Conservation (phyloP, 2,329 filamentous ascomycete species). For the Dothistroma pini region DNA sequence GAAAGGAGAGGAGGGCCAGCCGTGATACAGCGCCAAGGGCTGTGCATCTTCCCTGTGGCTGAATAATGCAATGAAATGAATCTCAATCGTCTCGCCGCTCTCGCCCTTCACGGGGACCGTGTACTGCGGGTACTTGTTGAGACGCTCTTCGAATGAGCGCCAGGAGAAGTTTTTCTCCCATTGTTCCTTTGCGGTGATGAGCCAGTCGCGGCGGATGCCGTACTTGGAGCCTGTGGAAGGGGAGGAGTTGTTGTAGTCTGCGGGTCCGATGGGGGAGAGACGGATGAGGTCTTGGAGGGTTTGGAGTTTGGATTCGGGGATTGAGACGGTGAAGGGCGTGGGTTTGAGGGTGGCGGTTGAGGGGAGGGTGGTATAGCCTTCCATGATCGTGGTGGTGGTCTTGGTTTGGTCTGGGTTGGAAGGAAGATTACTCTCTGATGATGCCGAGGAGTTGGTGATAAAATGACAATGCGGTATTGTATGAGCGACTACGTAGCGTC, state of each 20-base stretch:
- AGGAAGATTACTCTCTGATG: neutral
- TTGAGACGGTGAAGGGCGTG: constrained; percentile 40
- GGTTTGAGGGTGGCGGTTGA: constrained; percentile 35
- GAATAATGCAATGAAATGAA: constrained; percentile 55
- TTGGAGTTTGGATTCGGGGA: constrained; percentile 42
- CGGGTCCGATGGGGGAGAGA: constrained; percentile 48
- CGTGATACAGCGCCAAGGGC: constrained; percentile 23
- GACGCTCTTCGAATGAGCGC: constrained; percentile 39
- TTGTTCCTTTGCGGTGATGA: constrained; percentile 35
- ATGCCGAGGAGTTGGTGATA: no score
- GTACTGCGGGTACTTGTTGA: constrained; percentile 54
- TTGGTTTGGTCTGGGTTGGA: neutral
- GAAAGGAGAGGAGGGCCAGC: constrained; percentile 25
- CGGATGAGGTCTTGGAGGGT: constrained; percentile 46
- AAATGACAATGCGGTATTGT: neutral
- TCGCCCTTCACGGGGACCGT: constrained; percentile 41
- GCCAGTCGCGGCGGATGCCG: constrained; percentile 48
- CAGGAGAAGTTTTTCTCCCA: constrained; percentile 34
- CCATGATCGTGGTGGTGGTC: neutral
- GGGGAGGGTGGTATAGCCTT: constrained; percentile 28
- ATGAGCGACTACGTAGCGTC: neutral
- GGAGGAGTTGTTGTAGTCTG: constrained; percentile 13
- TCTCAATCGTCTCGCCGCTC: constrained; percentile 35
- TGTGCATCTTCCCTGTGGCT: constrained; percentile 42
- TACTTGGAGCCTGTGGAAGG: constrained; percentile 24